Percentiles rank a stretch among this genome's conserved stretches.
These are phyloP conservation scores for Zygosaccharomyces lentus DNA, from an alignment of 805 yeast species.

Conservation along the genomic window DNA sequence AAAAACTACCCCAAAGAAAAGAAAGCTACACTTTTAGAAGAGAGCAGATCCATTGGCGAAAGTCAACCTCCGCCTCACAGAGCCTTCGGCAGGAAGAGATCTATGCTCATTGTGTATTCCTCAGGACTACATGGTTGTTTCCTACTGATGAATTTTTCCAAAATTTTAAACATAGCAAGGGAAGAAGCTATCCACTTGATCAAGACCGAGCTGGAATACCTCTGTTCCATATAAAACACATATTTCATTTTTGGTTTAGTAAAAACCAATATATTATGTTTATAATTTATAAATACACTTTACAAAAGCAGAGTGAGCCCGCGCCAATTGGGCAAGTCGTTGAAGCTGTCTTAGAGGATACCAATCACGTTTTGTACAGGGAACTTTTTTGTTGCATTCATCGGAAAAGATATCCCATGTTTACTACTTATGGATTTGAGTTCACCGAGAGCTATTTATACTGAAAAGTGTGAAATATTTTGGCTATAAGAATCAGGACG, in stretches of 20 bases:
- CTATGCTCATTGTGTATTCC: neutral
- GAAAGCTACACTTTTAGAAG: neutral
- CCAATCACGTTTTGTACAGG: neutral
- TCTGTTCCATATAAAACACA: neutral
- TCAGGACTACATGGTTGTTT: neutral
- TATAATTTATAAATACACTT: no score
- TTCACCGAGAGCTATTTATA: neutral
- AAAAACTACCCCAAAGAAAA: neutral
- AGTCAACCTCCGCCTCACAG: neutral
- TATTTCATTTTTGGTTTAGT: neutral
- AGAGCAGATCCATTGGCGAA: neutral
- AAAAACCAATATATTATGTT: neutral
- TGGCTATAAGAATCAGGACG: neutral
- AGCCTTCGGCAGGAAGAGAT: neutral
- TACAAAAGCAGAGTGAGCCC: neutral
- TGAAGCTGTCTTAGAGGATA: neutral
- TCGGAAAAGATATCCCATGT: neutral
- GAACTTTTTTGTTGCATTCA: neutral
- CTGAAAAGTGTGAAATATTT: neutral
- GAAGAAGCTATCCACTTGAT: neutral
- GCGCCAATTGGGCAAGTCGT: neutral
- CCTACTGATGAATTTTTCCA: neutral
- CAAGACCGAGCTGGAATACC: neutral
- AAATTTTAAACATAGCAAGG: neutral
- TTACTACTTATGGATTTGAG: neutral